Conservation (phyloP, 1,284 basidiomycete species). For the Cutaneotrichosporon dermatis region DNA sequence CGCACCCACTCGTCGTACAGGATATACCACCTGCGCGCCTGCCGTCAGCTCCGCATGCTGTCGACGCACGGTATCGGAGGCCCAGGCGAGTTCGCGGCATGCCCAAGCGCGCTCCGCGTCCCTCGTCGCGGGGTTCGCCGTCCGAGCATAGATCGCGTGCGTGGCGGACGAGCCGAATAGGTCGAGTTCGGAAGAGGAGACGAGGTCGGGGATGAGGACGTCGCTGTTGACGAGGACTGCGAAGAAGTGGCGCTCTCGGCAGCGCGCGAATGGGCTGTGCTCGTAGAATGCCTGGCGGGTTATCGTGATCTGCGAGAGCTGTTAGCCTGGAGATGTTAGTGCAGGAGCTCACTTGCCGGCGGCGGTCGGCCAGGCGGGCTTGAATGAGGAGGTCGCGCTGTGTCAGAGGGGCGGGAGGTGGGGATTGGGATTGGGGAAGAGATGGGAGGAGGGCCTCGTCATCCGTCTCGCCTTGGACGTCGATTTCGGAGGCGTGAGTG, state of each 20-base stretch:
- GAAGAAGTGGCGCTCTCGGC: not conserved
- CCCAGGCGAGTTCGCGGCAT: not conserved
- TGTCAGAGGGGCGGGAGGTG: not conserved
- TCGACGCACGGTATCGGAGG: not conserved
- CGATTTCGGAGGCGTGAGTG: too few relatives aligned
- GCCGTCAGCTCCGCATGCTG: not conserved
- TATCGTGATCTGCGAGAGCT: not conserved
- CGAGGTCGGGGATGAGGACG: not conserved
- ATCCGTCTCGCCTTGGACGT: not conserved
- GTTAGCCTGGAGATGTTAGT: not conserved
- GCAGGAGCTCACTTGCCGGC: not conserved
- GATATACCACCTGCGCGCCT: not conserved
- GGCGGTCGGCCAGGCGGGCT: not conserved
- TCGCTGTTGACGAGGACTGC: not conserved
- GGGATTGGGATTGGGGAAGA: not conserved
- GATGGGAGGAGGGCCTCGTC: not conserved
- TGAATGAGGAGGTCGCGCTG: not conserved
- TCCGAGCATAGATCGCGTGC: not conserved
- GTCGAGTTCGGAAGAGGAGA: not conserved
- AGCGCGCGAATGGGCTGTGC: not conserved
- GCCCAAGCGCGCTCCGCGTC: not conserved
- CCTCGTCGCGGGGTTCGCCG: not conserved
- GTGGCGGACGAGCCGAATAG: not conserved
- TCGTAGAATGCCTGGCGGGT: not conserved
- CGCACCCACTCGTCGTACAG: slow-evolving; percentile 2